Evolutionary conservation across 768 basidiomycete genomes (phyloP).

Genomic region (Agaricus sinodeliciosus): DNA sequence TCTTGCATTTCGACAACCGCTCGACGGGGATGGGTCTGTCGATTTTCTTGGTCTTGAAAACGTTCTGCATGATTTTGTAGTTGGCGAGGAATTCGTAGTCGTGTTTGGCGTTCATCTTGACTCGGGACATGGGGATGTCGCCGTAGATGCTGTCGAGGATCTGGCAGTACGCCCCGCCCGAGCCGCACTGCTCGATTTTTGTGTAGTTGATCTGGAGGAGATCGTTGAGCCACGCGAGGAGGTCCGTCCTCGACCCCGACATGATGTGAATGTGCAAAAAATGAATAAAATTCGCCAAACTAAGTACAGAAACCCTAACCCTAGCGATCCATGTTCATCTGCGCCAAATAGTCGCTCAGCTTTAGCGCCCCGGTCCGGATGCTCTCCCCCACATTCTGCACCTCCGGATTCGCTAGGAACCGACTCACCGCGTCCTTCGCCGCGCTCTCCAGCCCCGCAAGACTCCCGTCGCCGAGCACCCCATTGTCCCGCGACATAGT

Average conservation of each 20-base stretch:
- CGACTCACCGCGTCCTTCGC: constrained; percentile 72
- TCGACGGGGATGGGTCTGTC: constrained; percentile 99
- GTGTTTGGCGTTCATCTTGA: constrained; percentile 95
- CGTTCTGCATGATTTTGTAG: constrained; percentile 91
- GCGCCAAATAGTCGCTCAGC: constrained; percentile 34
- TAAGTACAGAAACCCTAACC: constrained; percentile 8
- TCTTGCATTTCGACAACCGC: constrained; percentile 93
- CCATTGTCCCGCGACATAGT: constrained; percentile 30
- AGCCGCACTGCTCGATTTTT: constrained; percentile 88
- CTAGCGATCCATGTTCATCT: constrained; percentile 5
- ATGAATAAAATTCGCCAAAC: too few species aligned
- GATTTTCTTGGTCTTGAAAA: constrained; percentile 88
- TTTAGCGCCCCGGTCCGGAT: constrained; percentile 78
- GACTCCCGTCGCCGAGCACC: constrained; percentile 46
- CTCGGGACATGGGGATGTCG: constrained; percentile 84
- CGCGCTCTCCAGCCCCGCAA: constrained; percentile 50
- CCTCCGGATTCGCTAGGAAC: constrained; percentile 80
- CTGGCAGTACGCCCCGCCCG: constrained; percentile 92
- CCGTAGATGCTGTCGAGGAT: constrained; percentile 92
- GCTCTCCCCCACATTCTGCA: constrained; percentile 77
- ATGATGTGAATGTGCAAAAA: constrained; percentile 15
- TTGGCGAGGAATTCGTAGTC: constrained; percentile 95
- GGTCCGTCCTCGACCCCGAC: constrained; percentile 79
- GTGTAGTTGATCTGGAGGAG: constrained; percentile 87
- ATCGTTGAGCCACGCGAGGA: constrained; percentile 91